Percentiles rank a stretch among this genome's conserved stretches.
Evolutionary conservation across 2,329 filamentous ascomycete genomes (phyloP).

Genomic region (Verticillium longisporum): DNA sequence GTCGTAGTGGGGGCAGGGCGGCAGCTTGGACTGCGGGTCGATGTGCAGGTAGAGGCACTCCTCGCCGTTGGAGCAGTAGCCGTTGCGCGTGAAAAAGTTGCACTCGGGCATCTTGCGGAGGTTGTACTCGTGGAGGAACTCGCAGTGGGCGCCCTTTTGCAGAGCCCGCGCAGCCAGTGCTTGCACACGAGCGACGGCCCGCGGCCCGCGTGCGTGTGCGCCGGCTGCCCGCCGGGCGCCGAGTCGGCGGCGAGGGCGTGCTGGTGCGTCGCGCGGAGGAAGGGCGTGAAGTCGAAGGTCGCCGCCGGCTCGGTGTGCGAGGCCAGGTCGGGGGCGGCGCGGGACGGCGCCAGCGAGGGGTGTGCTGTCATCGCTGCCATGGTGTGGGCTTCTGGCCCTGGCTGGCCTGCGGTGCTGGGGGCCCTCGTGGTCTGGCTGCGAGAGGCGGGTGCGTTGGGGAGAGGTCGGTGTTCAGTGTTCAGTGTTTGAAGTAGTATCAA

Average conservation of each 20-base stretch:
- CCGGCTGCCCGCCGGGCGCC: conserved; percentile 63
- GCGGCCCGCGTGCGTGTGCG: conserved; percentile 67
- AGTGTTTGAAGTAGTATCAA: no score
- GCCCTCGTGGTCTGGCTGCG: neutral
- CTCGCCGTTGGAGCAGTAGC: conserved; percentile 93
- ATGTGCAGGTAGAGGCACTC: conserved; percentile 93
- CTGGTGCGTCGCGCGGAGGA: conserved; percentile 75
- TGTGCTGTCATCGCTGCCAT: conserved; percentile 17
- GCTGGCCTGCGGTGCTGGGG: neutral
- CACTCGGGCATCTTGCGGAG: conserved; percentile 97
- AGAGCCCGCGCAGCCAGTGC: conserved; percentile 94
- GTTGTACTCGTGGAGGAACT: conserved; percentile 98
- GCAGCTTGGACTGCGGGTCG: conserved; percentile 72
- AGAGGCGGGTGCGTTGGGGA: neutral
- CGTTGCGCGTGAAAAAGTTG: conserved; percentile 89
- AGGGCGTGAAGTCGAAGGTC: conserved; percentile 79
- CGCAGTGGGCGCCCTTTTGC: conserved; percentile 97
- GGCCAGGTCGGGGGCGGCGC: conserved; percentile 40
- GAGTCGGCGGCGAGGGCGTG: conserved; percentile 74
- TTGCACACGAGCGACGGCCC: conserved; percentile 89
- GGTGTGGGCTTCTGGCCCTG: conserved; percentile 2
- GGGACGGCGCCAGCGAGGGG: conserved; percentile 12
- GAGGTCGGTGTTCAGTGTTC: no score
- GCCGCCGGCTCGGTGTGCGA: conserved; percentile 50
- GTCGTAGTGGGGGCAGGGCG: conserved; percentile 85